Percentiles rank a stretch among this genome's conserved stretches.
phyloP scores from a whole-genome alignment of 331 rosid species.

The Cydonia oblonga region DNA sequence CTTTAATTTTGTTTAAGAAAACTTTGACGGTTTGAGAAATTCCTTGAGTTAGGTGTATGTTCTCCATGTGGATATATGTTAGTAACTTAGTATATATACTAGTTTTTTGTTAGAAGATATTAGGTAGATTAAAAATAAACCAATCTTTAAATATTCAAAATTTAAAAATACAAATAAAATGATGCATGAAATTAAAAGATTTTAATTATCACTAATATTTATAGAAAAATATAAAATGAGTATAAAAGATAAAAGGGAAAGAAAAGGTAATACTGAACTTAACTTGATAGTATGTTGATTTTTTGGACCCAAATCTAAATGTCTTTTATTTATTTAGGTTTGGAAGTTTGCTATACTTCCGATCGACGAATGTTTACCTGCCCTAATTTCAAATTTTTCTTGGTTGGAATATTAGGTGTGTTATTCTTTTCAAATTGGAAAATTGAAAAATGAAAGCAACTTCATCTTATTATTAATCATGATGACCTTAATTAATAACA shows the following conservation, averaged over 20 bases:
- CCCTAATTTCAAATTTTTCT: neutral
- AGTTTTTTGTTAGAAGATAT: too few relatives aligned
- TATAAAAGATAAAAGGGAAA: too few relatives aligned
- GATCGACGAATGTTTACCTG: neutral
- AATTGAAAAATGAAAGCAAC: neutral
- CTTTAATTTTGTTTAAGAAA: neutral
- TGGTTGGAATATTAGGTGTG: neutral
- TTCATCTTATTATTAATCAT: too few relatives aligned
- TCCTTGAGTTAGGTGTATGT: neutral
- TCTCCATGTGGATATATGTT: too few relatives aligned
- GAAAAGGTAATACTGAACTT: too few relatives aligned
- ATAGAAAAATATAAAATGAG: neutral
- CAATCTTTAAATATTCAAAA: too few relatives aligned
- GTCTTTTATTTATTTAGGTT: neutral
- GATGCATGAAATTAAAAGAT: too few relatives aligned
- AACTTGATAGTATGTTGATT: neutral
- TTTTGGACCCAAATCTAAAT: neutral
- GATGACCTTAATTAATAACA: neutral
- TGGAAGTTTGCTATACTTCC: neutral
- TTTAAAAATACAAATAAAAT: too few relatives aligned
- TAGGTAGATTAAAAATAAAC: too few relatives aligned
- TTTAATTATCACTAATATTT: too few relatives aligned
- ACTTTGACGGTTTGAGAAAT: neutral
- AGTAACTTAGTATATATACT: too few relatives aligned
- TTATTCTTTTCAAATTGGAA: neutral